Conservation (phyloP, 108 stramenopile genomes). For the Chaetoceros tenuissimus region DNA sequence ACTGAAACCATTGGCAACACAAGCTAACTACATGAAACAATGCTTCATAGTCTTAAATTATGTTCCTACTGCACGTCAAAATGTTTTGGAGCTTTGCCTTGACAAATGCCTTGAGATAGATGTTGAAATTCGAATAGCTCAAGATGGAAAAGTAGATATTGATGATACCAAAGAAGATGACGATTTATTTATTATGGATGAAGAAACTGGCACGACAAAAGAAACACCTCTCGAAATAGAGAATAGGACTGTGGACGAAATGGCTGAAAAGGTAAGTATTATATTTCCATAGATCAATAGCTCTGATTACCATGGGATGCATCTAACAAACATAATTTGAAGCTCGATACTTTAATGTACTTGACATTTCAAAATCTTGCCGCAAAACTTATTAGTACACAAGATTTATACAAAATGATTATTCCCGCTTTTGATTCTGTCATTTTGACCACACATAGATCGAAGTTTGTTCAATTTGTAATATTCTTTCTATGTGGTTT, state of each 20-base stretch:
- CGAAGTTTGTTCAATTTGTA: constrained; percentile 94
- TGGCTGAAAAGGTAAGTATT: constrained; percentile 1
- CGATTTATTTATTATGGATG: constrained; percentile 17
- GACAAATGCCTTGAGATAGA: constrained; percentile 93
- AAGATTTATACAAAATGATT: not conserved
- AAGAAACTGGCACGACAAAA: constrained; percentile 3
- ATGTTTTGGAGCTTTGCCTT: constrained; percentile 47
- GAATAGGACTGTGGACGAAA: constrained; percentile 5
- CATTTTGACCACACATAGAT: constrained; percentile 86
- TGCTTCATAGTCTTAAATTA: constrained; percentile 32
- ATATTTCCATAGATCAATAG: too few species aligned
- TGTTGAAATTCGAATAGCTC: constrained; percentile 92
- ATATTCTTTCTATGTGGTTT: constrained; percentile 81
- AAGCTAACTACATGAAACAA: constrained; percentile 30
- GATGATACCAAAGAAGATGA: constrained; percentile 36
- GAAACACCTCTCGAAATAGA: constrained; percentile 2
- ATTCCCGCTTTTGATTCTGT: constrained; percentile 58
- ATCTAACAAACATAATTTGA: constrained; percentile 21
- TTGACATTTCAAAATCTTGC: constrained; percentile 45
- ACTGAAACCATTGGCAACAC: constrained; percentile 3
- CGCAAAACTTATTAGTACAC: not conserved
- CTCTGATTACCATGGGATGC: too few species aligned
- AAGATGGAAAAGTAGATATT: constrained; percentile 72
- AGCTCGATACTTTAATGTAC: constrained; percentile 56
- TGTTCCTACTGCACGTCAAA: constrained; percentile 26